Base-by-base conservation (phyloP, 1,139 yeast species). In the Suhomyces wounanorum region DNA sequence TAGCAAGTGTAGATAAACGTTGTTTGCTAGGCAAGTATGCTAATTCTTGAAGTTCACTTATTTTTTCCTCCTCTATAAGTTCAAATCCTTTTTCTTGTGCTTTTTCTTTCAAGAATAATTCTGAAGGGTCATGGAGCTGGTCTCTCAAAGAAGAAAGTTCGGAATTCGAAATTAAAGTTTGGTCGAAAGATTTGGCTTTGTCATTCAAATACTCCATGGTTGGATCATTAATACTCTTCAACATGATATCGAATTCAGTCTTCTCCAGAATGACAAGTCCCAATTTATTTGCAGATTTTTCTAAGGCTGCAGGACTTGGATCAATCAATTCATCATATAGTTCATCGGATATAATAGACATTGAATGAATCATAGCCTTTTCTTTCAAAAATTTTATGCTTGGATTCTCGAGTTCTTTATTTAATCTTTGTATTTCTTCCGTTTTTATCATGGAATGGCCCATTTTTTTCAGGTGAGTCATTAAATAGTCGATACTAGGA, bases 1-100 rank as follows among this genome's bases (percentile, higher is more conserved):
- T 60, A 2, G 58, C 53, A 1, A 79, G 79, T 46, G 68, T 65
- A 3, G 59, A 56, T 18, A 81, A 58, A 46, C 72, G 74, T 8
- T 71, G 67, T 23, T 59, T 51, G 3, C 60, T 47, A 6, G 70
- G 71, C 23, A 55, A 54, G n/a, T 59, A 51, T 0, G 63, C 63
- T 33, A 54, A 52, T 6, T 52, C 41, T 26, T 52, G 55, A 42
- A 65, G 51, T 3, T 52, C 45, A 8, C 53, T 50, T 40, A 58
- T 57, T n/a, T 69, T 68, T 0, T 54, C 57, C 8, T 56, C 51
- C 1, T 61, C 39, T 11, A 72, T 43, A 10, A 66, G 45, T 4
- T 50, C 56, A 21, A 56, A 55, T 6, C 61, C 65, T 6, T 55
- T 50, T 0, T 33, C 49, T 16, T 48, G 48, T 6, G 67, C 61